These are phyloP conservation scores for Backusella sp. DNA, from an alignment of 192 early-diverging fungal species.

Conservation along the genomic window DNA sequence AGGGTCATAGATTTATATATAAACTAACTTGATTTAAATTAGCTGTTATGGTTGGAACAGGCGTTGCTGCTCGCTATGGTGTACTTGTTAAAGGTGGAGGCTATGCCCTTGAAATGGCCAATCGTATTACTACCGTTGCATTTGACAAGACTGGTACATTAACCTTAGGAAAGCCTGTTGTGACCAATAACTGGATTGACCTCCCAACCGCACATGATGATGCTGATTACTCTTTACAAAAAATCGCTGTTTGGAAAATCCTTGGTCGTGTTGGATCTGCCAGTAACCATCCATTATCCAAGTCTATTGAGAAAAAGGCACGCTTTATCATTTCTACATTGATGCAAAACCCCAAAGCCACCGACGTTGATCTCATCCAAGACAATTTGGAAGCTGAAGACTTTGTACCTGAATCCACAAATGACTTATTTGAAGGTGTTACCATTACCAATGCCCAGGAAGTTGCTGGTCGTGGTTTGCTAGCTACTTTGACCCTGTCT, in stretches of 20 bases:
- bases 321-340: not conserved
- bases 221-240: not conserved
- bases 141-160: slow-evolving; percentile 90
- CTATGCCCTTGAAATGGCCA: slow-evolving; percentile 64
- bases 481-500: slow-evolving; percentile 39
- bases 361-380: not conserved
- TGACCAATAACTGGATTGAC: slow-evolving; percentile 36
- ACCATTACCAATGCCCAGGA: slow-evolving; percentile 56
- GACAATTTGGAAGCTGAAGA: slow-evolving; percentile 24
- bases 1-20: too few species aligned
- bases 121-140: slow-evolving; percentile 57
- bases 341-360: not conserved
- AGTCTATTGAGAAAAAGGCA: slow-evolving; percentile 47
- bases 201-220: not conserved
- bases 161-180: slow-evolving; percentile 66
- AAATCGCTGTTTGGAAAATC: slow-evolving; percentile 37
- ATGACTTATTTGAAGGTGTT: slow-evolving; percentile 41
- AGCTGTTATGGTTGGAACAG: slow-evolving; percentile 75
- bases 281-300: slow-evolving; percentile 73
- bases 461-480: slow-evolving; percentile 63
- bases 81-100: slow-evolving; percentile 77
- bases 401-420: not conserved
- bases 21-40: slow-evolving; percentile 6
- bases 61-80: slow-evolving; percentile 62
- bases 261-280: slow-evolving; percentile 46